Evolutionary conservation across 108 stramenopile genomes (phyloP).

Genomic region (Fistulifera pelliculosa): DNA sequence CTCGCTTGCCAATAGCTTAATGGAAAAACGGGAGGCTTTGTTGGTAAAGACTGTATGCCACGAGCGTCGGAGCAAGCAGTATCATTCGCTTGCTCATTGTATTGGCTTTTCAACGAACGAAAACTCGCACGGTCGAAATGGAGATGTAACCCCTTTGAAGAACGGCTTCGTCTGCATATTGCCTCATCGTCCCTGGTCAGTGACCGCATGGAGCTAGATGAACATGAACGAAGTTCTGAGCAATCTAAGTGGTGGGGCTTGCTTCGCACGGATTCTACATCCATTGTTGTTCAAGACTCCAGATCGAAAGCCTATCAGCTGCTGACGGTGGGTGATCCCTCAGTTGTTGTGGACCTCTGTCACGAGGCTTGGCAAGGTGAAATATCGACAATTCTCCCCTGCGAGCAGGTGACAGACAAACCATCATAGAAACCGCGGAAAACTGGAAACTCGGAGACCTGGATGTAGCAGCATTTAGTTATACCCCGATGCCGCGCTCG

Average conservation of each 20-base stretch:
- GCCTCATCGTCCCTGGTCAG: conserved; percentile 40
- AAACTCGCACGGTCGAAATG: conserved; percentile 32
- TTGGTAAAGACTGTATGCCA: conserved; percentile 22
- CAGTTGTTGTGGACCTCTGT: conserved; percentile 59
- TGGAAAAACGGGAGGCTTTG: background rate
- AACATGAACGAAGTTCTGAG: conserved; percentile 74
- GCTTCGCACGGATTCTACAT: conserved; percentile 64
- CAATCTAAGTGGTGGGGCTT: conserved; percentile 64
- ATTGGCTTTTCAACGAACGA: conserved; percentile 60
- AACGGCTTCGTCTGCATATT: conserved; percentile 47
- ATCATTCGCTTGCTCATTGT: conserved; percentile 50
- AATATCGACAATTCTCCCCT: conserved; percentile 82
- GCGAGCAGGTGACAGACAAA: conserved; percentile 40
- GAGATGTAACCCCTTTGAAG: conserved; percentile 54
- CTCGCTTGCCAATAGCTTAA: background rate
- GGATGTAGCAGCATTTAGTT: conserved; percentile 88
- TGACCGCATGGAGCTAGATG: conserved; percentile 53
- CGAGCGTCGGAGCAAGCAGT: conserved; percentile 56
- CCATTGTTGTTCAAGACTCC: conserved; percentile 64
- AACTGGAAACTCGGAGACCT: conserved; percentile 87
- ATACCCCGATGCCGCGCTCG: conserved; percentile 86
- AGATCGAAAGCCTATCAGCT: conserved; percentile 71
- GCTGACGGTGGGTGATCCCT: conserved; percentile 75
- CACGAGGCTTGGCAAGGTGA: conserved; percentile 73
- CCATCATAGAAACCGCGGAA: conserved; percentile 67